Base-by-base conservation (phyloP, 2,329 filamentous ascomycete genomes). In the Neofusicoccum sp. region DNA sequence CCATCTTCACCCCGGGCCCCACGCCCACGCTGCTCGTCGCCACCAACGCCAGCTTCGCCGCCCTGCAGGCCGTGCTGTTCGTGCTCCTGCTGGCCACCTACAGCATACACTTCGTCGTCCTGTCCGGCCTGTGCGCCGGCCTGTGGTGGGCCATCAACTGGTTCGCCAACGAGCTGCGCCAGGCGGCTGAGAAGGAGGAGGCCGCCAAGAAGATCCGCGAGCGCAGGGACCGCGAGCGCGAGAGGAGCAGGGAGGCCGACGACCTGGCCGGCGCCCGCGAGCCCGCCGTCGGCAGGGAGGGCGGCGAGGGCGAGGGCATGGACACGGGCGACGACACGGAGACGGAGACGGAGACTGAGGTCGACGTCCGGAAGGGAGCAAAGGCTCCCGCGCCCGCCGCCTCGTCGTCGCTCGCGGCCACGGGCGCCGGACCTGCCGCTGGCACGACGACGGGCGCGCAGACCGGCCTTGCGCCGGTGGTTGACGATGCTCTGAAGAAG, bases 81-180 rank as follows among this genome's bases (percentile, higher is more conserved):
- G 75, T 78, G 58, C 88, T 99, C 64, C 84, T 98, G 57, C 63
- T 91, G 66, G 88, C 86, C 61, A 99, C 93, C 6, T 86, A 89
- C 76, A 96, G 89, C 78, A 84, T 96, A 65, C 95, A 98, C 81
- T 96, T 97, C 71, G 74, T 91, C 64, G 82, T 93, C 61, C 84
- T 99, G 5, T 96, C 91, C 11, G 70, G 87, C 62, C 80, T 99
- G 8, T 91, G 86, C 65, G 93, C 79, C 33, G 89, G 90, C 4
- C 82, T 98, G 36, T 99, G 95, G 95, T 92, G 85, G 80, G 86
- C 89, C 61, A 93, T 98, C 78, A 98, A 98, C 83, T 99, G 95
- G 95, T 98, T 99, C 71, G 92, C 91, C 60, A 78, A 78, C 47
- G 93, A 88, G 71, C 74, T 88, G 57, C 71, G 74, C 31, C 76